These are phyloP conservation scores for Ochromonas danica DNA, from an alignment of 108 stramenopile genomes.

Conservation along the genomic window DNA sequence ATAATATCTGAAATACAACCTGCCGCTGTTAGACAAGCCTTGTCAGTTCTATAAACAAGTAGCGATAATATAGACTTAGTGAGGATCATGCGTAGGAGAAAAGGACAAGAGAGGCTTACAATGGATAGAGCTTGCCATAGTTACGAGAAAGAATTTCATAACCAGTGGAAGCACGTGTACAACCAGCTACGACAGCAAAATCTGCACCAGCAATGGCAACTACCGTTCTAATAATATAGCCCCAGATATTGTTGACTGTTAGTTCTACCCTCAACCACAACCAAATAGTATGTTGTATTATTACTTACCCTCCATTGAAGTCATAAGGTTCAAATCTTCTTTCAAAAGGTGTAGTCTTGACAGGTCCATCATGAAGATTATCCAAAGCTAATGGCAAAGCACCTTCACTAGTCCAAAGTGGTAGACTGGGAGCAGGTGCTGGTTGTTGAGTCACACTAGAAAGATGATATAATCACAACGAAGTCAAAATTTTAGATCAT, in stretches of 20 bases:
- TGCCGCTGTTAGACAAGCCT: conserved; percentile 82
- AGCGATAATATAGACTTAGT: conserved; percentile 67
- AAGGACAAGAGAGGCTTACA: no score
- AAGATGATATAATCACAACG: no score
- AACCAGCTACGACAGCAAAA: conserved; percentile 92
- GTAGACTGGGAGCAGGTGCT: neutral
- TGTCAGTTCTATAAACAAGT: conserved; percentile 68
- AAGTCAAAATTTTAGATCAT: no score
- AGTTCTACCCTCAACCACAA: no score
- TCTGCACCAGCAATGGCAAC: conserved; percentile 81
- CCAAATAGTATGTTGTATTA: no score
- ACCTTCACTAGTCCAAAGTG: neutral
- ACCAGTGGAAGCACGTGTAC: conserved; percentile 82
- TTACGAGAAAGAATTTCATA: conserved; percentile 88
- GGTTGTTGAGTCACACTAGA: neutral
- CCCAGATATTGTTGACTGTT: no score
- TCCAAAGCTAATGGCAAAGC: neutral
- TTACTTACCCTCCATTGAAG: conserved; percentile 17
- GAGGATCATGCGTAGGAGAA: no score
- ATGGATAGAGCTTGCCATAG: conserved; percentile 59
- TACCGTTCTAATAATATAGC: conserved; percentile 56
- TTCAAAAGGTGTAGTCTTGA: neutral
- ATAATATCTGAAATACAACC: conserved; percentile 95
- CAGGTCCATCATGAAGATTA: neutral
- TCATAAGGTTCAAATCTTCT: conserved; percentile 29